Conservation (phyloP, 495 filamentous ascomycete species). For the Penicillium ucsense region DNA sequence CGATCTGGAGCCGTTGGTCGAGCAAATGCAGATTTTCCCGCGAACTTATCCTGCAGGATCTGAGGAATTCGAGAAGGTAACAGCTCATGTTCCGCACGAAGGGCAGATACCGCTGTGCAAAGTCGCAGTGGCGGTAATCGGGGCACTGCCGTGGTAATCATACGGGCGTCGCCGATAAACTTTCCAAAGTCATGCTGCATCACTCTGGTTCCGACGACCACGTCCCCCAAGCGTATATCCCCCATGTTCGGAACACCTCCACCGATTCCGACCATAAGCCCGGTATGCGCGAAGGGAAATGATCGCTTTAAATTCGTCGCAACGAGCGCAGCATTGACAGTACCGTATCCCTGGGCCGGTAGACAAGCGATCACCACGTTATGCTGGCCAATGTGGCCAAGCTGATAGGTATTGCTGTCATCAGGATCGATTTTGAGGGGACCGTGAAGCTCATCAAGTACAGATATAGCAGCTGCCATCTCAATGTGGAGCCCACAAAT, state of each 20-base stretch:
- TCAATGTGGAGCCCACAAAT: slow-evolving; percentile 27
- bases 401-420: slow-evolving; percentile 21
- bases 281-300: slow-evolving; percentile 17
- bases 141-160: slow-evolving; percentile 8
- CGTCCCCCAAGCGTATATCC: slow-evolving; percentile 24
- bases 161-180: slow-evolving; percentile 5
- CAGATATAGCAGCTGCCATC: slow-evolving; percentile 21
- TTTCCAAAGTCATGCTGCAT: slow-evolving; percentile 37
- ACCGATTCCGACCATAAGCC: slow-evolving; percentile 25
- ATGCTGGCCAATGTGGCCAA: slow-evolving; percentile 26
- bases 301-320: slow-evolving; percentile 12
- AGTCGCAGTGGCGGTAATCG: slow-evolving; percentile 6
- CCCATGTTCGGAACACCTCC: slow-evolving; percentile 17
- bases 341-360: slow-evolving; percentile 19
- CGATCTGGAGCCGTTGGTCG: slow-evolving; percentile 10
- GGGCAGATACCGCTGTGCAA: slow-evolving; percentile 7
- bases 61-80: slow-evolving; percentile 7
- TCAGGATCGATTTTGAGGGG: slow-evolving; percentile 1
- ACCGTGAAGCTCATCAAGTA: slow-evolving; percentile 24
- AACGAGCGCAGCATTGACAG: slow-evolving; percentile 10
- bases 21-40: neutral
- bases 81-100: slow-evolving; percentile 17
- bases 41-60: slow-evolving; percentile 15
- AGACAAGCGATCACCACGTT: slow-evolving; percentile 39
- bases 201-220: slow-evolving; percentile 27